These are phyloP conservation scores for Allantophomopsis lycopodina DNA, from an alignment of 2,329 filamentous ascomycete genomes.

Conservation along the genomic window DNA sequence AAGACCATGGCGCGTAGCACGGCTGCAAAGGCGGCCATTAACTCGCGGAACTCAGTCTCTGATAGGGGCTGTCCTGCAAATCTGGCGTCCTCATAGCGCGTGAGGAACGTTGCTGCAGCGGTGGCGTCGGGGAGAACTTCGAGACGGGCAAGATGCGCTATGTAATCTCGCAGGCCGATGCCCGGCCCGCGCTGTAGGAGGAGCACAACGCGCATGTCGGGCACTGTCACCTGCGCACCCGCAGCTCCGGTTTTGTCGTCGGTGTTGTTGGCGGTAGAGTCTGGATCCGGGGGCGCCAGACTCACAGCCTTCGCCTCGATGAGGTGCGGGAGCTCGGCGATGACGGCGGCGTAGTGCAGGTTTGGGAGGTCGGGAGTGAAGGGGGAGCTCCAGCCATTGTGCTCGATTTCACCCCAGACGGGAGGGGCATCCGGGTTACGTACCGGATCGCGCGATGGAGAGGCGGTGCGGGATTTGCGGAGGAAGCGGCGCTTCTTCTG, in stretches of 20 bases:
- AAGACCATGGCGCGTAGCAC: constrained; percentile 61
- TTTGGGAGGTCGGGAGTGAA: constrained; percentile 60
- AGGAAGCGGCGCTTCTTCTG: neutral
- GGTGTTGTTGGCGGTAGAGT: constrained; percentile 18
- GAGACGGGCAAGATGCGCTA: constrained; percentile 54
- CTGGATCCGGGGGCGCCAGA: constrained; percentile 47
- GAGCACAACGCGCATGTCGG: constrained; percentile 55
- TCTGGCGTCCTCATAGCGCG: constrained; percentile 69
- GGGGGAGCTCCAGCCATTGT: constrained; percentile 81
- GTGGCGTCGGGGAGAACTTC: constrained; percentile 44
- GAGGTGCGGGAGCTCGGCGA: constrained; percentile 74
- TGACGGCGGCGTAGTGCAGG: constrained; percentile 70
- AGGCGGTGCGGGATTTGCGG: constrained; percentile 1
- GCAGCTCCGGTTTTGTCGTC: constrained; percentile 5
- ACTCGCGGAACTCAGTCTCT: constrained; percentile 55
- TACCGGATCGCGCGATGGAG: constrained; percentile 9
- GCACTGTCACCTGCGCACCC: constrained; percentile 21
- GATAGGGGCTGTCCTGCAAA: constrained; percentile 62
- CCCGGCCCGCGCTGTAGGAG: constrained; percentile 56
- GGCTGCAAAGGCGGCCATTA: constrained; percentile 79
- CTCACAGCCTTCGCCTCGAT: constrained; percentile 91
- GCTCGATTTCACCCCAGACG: constrained; percentile 72
- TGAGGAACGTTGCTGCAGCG: constrained; percentile 48
- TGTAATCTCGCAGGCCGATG: constrained; percentile 70
- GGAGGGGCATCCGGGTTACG: constrained; percentile 9